These are phyloP conservation scores for Diaporthe caulivora DNA, from an alignment of 2,329 filamentous ascomycete genomes.

Conservation along the genomic window DNA sequence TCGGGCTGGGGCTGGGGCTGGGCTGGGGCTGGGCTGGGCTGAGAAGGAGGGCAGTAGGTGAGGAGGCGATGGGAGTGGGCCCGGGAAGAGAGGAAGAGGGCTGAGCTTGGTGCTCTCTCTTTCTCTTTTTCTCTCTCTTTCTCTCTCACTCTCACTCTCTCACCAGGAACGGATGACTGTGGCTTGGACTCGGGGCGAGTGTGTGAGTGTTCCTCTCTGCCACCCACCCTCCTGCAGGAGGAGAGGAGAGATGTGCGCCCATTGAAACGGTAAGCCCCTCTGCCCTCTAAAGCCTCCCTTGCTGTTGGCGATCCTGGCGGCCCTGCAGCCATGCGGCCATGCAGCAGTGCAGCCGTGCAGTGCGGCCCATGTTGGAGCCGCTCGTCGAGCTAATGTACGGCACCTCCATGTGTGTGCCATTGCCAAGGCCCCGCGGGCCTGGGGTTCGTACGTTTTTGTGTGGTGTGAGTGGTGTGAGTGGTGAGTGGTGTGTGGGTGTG, in stretches of 20 bases:
- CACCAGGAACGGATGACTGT: neutral
- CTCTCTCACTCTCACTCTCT: neutral
- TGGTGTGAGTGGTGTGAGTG: too few species aligned
- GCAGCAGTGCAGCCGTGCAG: neutral
- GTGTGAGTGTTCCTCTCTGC: neutral
- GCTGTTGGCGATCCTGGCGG: slow-evolving; percentile 20
- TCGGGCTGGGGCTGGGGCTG: slow-evolving; percentile 12
- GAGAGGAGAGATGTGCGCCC: neutral
- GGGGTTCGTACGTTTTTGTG: neutral
- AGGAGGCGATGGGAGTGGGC: neutral
- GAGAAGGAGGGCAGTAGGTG: neutral
- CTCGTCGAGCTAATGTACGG: slow-evolving; percentile 10
- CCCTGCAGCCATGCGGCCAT: neutral
- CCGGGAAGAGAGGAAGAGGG: neutral
- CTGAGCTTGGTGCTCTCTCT: slow-evolving; percentile 15
- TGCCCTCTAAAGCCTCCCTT: neutral
- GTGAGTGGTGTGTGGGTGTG: neutral
- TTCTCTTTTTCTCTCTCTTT: too few species aligned
- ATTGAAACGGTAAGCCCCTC: slow-evolving; percentile 14
- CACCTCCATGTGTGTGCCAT: slow-evolving; percentile 5
- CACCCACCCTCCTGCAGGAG: slow-evolving; percentile 8
- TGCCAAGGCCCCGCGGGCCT: slow-evolving; percentile 14
- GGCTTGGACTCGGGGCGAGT: slow-evolving; percentile 11
- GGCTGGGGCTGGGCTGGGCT: neutral
- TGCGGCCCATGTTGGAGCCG: slow-evolving; percentile 5